These are phyloP conservation scores for Rutstroemia sydowiana DNA, from an alignment of 2,329 filamentous ascomycete species.

Conservation along the genomic window DNA sequence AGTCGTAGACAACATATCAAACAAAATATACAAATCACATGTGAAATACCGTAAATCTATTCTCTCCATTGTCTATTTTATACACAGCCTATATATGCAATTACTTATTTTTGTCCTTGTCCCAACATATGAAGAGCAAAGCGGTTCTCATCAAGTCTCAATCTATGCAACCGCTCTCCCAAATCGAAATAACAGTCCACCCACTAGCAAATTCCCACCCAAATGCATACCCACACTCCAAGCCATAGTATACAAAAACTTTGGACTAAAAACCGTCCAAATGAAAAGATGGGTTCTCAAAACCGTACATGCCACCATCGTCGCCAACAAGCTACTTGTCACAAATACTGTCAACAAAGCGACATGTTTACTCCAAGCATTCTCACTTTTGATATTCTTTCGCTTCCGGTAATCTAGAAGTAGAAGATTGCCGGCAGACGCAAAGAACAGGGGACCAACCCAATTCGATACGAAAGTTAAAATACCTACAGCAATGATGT, in stretches of 20 bases:
- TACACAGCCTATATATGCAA: neutral
- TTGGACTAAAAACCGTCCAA: constrained; percentile 97
- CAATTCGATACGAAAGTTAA: constrained; percentile 87
- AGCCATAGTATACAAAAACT: constrained; percentile 85
- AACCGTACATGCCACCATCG: constrained; percentile 83
- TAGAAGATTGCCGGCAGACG: constrained; percentile 55
- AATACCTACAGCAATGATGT: constrained; percentile 69
- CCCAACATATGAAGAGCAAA: neutral
- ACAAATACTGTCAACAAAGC: constrained; percentile 64
- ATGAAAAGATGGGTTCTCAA: constrained; percentile 89
- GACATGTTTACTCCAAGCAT: constrained; percentile 41
- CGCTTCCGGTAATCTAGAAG: constrained; percentile 35
- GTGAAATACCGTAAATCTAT: too few relatives aligned
- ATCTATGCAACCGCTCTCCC: neutral
- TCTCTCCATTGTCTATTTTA: neutral
- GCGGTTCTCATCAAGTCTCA: neutral
- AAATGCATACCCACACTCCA: constrained; percentile 84
- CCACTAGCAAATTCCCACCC: constrained; percentile 58
- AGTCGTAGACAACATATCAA: too few relatives aligned
- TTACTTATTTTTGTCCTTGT: neutral
- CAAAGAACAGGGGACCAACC: constrained; percentile 87
- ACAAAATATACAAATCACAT: too few relatives aligned
- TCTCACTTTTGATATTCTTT: constrained; percentile 7
- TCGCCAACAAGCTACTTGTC: constrained; percentile 55
- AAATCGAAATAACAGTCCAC: constrained; percentile 41